phyloP scores from a whole-genome alignment of 2,329 filamentous ascomycete species.

The Xylaria multiplex region DNA sequence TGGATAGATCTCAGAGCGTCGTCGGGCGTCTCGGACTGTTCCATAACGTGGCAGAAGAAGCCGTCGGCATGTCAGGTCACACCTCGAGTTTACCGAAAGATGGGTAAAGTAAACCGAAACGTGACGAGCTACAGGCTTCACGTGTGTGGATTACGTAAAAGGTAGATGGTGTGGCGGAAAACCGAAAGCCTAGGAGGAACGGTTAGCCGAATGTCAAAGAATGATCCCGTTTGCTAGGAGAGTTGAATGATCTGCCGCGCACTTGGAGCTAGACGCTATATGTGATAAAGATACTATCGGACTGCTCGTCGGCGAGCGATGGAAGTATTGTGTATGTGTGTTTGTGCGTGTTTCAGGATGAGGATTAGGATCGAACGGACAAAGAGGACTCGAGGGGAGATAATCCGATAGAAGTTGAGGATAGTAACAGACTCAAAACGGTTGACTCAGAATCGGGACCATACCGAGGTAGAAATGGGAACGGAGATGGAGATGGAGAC shows the following conservation, averaged over 20 bases:
- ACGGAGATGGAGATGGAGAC: background rate
- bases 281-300: background rate
- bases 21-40: conserved; percentile 53
- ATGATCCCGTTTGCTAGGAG: background rate
- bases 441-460: background rate
- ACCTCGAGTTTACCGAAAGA: conserved; percentile 47
- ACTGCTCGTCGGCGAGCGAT: background rate
- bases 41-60: conserved; percentile 61
- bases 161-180: conserved; percentile 1
- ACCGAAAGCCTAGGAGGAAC: conserved; percentile 5
- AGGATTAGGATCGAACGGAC: background rate
- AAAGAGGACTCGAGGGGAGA: background rate
- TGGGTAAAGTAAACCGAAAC: conserved; percentile 45
- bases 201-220: conserved; percentile 14
- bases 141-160: conserved; percentile 12
- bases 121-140: conserved; percentile 41
- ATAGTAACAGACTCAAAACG: background rate
- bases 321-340: background rate
- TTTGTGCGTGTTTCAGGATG: conserved; percentile 6
- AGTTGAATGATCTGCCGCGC: background rate
- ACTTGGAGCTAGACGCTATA: background rate
- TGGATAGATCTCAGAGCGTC: conserved; percentile 46
- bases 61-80: conserved; percentile 51
- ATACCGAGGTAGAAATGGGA: conserved; percentile 10
- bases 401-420: background rate